phyloP scores from a whole-genome alignment of 2,329 filamentous ascomycete genomes.

The Phialocephala subalpina region DNA sequence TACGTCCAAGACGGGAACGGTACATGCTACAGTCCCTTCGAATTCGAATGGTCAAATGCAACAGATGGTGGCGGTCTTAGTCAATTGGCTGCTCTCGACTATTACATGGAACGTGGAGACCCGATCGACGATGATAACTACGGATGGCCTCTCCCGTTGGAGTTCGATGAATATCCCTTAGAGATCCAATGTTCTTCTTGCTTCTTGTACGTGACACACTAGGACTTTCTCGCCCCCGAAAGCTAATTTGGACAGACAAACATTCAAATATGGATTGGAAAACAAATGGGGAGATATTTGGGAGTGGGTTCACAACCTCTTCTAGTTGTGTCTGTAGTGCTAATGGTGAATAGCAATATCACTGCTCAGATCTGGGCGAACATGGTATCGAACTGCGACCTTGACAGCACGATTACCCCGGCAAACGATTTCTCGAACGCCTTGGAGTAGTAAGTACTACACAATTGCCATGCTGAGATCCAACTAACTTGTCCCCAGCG shows the following conservation, averaged over 20 bases:
- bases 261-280: background rate
- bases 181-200: constrained; percentile 21
- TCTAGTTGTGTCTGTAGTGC: background rate
- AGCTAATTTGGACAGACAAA: background rate
- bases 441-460: background rate
- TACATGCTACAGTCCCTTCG: constrained; percentile 9
- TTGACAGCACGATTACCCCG: background rate
- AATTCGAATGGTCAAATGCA: constrained; percentile 10
- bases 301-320: background rate
- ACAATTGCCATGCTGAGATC: too few relatives aligned
- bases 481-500: too few relatives aligned
- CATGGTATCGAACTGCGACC: background rate
- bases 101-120: constrained; percentile 14
- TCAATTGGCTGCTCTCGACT: constrained; percentile 19
- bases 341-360: background rate
- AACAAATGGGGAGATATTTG: background rate
- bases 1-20: background rate
- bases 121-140: constrained; percentile 27
- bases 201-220: constrained; percentile 11
- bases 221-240: too few relatives aligned
- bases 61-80: background rate
- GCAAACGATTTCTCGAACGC: background rate
- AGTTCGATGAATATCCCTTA: constrained; percentile 25
- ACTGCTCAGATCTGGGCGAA: background rate
- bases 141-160: constrained; percentile 14